phyloP scores from a whole-genome alignment of 2,329 filamentous ascomycete genomes.

The Fusarium sp. region DNA sequence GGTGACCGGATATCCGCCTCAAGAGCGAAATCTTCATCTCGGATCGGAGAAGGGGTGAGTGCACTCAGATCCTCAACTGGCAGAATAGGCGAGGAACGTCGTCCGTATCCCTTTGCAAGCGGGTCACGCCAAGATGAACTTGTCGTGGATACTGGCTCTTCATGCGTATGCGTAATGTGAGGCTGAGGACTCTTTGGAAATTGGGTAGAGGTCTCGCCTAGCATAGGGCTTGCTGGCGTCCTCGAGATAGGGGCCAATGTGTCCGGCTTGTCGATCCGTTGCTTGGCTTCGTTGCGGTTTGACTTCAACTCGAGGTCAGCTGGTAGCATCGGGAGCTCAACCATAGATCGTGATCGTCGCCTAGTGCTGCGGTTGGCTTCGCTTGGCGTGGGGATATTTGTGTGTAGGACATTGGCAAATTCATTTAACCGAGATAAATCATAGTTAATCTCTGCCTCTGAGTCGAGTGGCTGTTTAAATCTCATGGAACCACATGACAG shows the following conservation, averaged over 20 bases:
- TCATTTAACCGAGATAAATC: slow-evolving; percentile 60
- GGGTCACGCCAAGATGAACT: slow-evolving; percentile 7
- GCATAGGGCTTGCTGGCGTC: slow-evolving; percentile 10
- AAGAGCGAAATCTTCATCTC: slow-evolving; percentile 56
- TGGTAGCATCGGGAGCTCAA: slow-evolving; percentile 38
- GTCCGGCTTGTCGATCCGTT: slow-evolving; percentile 3
- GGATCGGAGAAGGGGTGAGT: slow-evolving; percentile 49
- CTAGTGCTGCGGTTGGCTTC: slow-evolving; percentile 32
- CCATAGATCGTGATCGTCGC: slow-evolving; percentile 43
- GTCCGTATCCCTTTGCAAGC: slow-evolving; percentile 33
- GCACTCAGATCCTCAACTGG: slow-evolving; percentile 50
- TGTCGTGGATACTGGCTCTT: slow-evolving; percentile 12
- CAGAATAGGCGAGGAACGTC: slow-evolving; percentile 63
- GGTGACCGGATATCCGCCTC: slow-evolving; percentile 64
- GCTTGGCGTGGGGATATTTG: slow-evolving; percentile 7
- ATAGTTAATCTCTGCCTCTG: slow-evolving; percentile 57
- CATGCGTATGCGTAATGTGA: background rate
- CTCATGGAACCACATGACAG: slow-evolving; percentile 61
- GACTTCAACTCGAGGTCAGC: slow-evolving; percentile 7
- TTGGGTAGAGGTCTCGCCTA: slow-evolving; percentile 7
- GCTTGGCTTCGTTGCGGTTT: slow-evolving; percentile 2
- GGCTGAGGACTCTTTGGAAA: slow-evolving; percentile 7
- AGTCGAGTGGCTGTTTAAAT: slow-evolving; percentile 60
- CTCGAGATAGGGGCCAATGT: background rate
- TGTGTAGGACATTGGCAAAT: slow-evolving; percentile 22